A percentile compares a stretch with the other conserved stretches of the same genome.
Evolutionary conservation across 2,329 filamentous ascomycete genomes (phyloP).

Genomic region (Albifimbria verrucaria): DNA sequence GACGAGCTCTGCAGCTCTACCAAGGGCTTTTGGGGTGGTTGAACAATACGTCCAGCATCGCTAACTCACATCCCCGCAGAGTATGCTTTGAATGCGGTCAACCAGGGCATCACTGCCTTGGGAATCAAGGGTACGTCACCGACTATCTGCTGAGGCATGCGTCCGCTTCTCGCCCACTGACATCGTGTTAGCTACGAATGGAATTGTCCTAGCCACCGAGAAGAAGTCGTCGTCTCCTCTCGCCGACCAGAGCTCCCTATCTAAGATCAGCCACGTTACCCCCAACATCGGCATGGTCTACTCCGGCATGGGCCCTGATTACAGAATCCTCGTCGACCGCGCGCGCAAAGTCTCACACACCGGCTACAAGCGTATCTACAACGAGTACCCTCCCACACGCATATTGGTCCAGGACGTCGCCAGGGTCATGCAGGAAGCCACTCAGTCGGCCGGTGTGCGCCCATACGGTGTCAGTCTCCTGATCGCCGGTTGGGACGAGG

Average conservation of each 20-base stretch:
- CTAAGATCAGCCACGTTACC: slow-evolving; percentile 96
- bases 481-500: slow-evolving; percentile 97
- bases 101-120: slow-evolving; percentile 96
- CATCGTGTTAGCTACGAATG: slow-evolving; percentile 75
- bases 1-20: background rate
- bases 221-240: slow-evolving; percentile 99
- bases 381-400: slow-evolving; percentile 98
- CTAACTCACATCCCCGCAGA: slow-evolving; percentile 53
- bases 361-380: slow-evolving; percentile 99
- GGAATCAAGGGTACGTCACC: slow-evolving; percentile 83
- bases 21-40: background rate
- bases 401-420: slow-evolving; percentile 99
- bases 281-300: slow-evolving; percentile 99
- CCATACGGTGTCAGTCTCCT: slow-evolving; percentile 95
- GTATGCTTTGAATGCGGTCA: slow-evolving; percentile 98
- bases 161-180: background rate
- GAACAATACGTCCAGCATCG: background rate
- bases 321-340: slow-evolving; percentile 94
- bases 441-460: slow-evolving; percentile 93
- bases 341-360: slow-evolving; percentile 98
- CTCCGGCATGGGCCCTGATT: slow-evolving; percentile 98
- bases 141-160: background rate
- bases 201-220: slow-evolving; percentile 96
- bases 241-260: slow-evolving; percentile 89
- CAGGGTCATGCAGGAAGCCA: slow-evolving; percentile 97